Evolutionary conservation across 2,329 filamentous ascomycete genomes (phyloP).

Genomic region (Lomentospora prolificans): DNA sequence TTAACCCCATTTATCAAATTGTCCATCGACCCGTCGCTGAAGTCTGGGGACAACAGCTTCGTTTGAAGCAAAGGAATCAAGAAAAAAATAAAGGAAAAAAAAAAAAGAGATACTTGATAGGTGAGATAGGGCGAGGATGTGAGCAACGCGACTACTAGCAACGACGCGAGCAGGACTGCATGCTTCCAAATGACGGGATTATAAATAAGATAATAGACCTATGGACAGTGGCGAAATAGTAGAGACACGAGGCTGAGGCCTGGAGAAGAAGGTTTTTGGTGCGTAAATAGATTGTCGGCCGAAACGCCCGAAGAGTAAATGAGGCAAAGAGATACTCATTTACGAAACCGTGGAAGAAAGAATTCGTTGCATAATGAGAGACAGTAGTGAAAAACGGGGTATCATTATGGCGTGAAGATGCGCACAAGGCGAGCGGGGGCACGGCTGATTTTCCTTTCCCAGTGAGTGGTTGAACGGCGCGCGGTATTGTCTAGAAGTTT

Average conservation of each 20-base stretch:
- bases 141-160: not conserved
- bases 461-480: not conserved
- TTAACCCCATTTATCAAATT: not conserved
- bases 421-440: not conserved
- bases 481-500: slow-evolving; percentile 66
- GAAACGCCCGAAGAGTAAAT: not conserved
- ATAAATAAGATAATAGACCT: not conserved
- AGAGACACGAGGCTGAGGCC: not conserved
- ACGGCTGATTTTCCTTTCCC: not conserved
- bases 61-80: not conserved
- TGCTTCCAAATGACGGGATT: not conserved
- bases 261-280: not conserved
- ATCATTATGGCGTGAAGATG: slow-evolving; percentile 6
- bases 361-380: not conserved
- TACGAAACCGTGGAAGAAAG: not conserved
- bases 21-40: not conserved
- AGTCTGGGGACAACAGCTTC: not conserved
- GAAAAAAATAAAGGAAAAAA: slow-evolving; percentile 6
- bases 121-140: not conserved
- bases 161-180: not conserved
- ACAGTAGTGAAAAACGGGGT: not conserved
- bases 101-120: not conserved
- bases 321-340: not conserved
- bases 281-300: not conserved
- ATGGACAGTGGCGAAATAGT: not conserved